These are phyloP conservation scores for Neurospora sp. DNA, from an alignment of 2,329 filamentous ascomycete genomes.

Conservation along the genomic window DNA sequence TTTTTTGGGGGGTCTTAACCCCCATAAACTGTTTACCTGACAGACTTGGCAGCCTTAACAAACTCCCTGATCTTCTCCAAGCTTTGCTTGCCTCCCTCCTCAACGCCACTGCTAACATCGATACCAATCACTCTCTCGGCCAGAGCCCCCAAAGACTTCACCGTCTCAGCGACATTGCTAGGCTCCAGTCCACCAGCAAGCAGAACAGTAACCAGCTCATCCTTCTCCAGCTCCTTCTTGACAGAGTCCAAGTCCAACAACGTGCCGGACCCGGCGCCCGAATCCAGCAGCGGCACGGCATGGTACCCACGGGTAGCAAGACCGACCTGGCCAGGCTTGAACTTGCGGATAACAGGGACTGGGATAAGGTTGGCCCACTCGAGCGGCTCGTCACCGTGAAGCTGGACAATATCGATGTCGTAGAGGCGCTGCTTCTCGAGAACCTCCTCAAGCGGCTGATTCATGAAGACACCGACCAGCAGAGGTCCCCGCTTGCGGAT, in stretches of 20 bases:
- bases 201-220: conserved; percentile 63
- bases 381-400: conserved; percentile 84
- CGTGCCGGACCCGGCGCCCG: conserved; percentile 75
- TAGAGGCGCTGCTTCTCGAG: conserved; percentile 68
- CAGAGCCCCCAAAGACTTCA: conserved; percentile 52
- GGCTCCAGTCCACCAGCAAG: conserved; percentile 78
- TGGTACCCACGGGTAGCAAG: conserved; percentile 72
- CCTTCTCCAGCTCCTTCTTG: conserved; percentile 52
- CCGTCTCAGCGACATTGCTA: conserved; percentile 60
- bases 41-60: conserved; percentile 60
- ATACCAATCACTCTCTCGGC: conserved; percentile 63
- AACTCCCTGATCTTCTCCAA: conserved; percentile 73
- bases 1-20: background rate
- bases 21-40: conserved; percentile 28
- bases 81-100: conserved; percentile 72
- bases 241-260: conserved; percentile 64
- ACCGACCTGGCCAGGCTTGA: conserved; percentile 65
- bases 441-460: conserved; percentile 77
- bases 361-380: conserved; percentile 89
- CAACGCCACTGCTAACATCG: conserved; percentile 91
- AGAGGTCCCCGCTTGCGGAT: conserved; percentile 53
- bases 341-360: conserved; percentile 81
- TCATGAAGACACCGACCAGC: conserved; percentile 87
- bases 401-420: conserved; percentile 77
- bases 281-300: conserved; percentile 73